These are phyloP conservation scores for Starmerella riodocensis DNA, from an alignment of 805 yeast species.

Conservation along the genomic window DNA sequence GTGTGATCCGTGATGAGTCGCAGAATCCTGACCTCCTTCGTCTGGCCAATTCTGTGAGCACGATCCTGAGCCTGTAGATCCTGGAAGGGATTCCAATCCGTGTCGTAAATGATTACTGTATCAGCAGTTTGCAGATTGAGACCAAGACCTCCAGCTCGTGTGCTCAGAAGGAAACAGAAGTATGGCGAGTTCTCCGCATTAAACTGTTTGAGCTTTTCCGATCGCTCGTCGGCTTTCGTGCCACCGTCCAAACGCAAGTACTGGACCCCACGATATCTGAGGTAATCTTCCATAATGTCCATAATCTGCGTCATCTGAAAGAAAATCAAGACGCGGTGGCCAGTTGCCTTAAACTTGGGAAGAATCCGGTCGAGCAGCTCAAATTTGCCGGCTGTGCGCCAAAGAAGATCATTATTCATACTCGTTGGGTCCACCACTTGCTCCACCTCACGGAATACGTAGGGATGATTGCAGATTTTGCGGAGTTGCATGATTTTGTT, in stretches of 20 bases:
- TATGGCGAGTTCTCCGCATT: constrained; percentile 78
- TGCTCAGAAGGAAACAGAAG: constrained; percentile 75
- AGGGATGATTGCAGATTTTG: constrained; percentile 95
- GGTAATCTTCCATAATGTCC: constrained; percentile 96
- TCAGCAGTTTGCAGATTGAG: constrained; percentile 93
- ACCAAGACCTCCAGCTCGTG: constrained; percentile 98
- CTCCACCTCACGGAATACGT: constrained; percentile 90
- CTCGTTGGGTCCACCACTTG: constrained; percentile 59
- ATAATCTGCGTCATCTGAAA: constrained; percentile 97
- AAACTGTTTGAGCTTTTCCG: constrained; percentile 60
- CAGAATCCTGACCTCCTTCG: constrained; percentile 87
- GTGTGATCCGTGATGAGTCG: constrained; percentile 85
- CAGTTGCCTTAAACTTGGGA: constrained; percentile 73
- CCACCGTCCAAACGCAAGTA: constrained; percentile 89
- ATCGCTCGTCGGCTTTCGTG: constrained; percentile 92
- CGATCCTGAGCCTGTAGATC: constrained; percentile 98
- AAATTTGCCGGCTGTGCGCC: constrained; percentile 94
- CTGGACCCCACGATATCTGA: constrained; percentile 55
- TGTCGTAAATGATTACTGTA: constrained; percentile 90
- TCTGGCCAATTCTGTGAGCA: constrained; percentile 97
- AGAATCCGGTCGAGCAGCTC: constrained; percentile 77
- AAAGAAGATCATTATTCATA: constrained; percentile 58
- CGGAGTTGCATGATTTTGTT: constrained; percentile 92
- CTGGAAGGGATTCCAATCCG: constrained; percentile 99
- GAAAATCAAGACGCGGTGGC: constrained; percentile 82